Evolutionary conservation across 2,329 filamentous ascomycete species (phyloP).

Genomic region (Trichoderma aggressivum): DNA sequence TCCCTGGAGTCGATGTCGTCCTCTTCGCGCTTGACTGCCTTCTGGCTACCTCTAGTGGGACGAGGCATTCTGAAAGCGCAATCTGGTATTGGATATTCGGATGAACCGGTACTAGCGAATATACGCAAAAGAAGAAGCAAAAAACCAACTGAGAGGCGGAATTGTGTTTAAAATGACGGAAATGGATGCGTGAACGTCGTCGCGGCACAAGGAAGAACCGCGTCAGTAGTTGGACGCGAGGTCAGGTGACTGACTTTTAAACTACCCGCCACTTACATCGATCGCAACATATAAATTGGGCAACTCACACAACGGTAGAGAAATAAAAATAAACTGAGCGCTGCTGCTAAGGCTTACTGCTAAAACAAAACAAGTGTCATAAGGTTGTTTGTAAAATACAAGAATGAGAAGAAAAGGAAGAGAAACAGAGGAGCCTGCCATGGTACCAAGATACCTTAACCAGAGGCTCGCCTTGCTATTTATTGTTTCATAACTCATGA

Average conservation of each 20-base stretch:
- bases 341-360: not conserved
- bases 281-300: not conserved
- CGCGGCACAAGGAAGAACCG: not conserved
- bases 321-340: not conserved
- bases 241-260: conserved; percentile 23
- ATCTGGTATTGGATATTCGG: not conserved
- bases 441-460: not conserved
- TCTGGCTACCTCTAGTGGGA: conserved; percentile 33
- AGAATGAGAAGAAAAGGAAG: no score
- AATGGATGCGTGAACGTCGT: not conserved
- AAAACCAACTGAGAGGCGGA: not conserved
- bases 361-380: not conserved
- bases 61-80: conserved; percentile 31
- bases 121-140: not conserved
- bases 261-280: not conserved
- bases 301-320: not conserved
- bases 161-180: not conserved
- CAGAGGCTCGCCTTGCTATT: not conserved
- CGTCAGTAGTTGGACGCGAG: conserved; percentile 15
- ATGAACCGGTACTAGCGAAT: not conserved
- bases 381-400: not conserved
- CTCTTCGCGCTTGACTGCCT: conserved; percentile 33
- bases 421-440: not conserved
- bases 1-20: conserved; percentile 23
- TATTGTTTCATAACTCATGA: not conserved